Evolutionary conservation across 305 asterid genomes (phyloP).

Genomic region (Coffea humblotiana): DNA sequence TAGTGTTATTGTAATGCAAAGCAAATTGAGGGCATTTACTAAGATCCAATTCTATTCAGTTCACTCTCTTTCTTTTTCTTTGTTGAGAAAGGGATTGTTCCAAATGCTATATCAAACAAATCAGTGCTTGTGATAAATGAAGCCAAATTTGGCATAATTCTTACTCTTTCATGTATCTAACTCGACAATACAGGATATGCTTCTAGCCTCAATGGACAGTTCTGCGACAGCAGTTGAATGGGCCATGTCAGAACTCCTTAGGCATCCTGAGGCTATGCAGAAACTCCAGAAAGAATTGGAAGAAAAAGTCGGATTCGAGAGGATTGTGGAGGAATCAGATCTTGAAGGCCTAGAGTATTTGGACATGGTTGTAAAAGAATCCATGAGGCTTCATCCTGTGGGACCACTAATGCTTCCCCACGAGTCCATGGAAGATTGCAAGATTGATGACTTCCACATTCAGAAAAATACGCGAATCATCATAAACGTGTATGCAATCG

Average conservation of each 20-base stretch:
- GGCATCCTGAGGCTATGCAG: constrained; percentile 36
- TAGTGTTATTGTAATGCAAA: no score
- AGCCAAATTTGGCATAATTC: background rate
- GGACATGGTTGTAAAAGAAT: constrained; percentile 40
- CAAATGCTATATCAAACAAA: background rate
- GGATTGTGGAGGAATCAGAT: constrained; percentile 43
- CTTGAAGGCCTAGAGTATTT: constrained; percentile 36
- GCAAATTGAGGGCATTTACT: no score
- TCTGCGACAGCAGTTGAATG: constrained; percentile 41
- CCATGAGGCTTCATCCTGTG: constrained; percentile 43
- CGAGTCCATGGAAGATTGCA: constrained; percentile 45
- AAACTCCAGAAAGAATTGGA: constrained; percentile 46
- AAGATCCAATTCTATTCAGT: no score
- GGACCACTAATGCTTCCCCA: constrained; percentile 45
- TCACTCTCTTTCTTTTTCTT: no score
- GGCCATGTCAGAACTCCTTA: constrained; percentile 39
- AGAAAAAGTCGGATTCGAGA: constrained; percentile 27
- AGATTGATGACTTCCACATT: constrained; percentile 33
- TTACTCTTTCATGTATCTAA: background rate
- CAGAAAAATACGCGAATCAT: constrained; percentile 27
- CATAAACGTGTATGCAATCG: constrained; percentile 42
- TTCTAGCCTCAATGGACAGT: constrained; percentile 44
- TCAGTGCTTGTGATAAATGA: background rate
- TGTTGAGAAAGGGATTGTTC: no score
- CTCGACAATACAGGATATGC: constrained; percentile 24